Conservation (phyloP, 257 asterid genomes). For the Verbena officinalis region DNA sequence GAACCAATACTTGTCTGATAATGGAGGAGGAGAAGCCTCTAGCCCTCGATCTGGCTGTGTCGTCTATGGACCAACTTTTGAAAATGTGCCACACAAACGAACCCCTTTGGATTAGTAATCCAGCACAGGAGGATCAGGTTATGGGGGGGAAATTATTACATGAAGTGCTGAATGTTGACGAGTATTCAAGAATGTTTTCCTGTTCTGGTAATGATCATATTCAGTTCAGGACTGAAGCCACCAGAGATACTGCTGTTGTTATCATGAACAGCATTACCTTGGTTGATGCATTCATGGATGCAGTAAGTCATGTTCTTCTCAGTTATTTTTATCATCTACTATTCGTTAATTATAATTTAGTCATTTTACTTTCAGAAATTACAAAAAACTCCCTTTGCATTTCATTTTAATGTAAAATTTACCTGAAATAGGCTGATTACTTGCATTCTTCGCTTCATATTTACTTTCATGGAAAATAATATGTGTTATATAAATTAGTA, state of each 20-base stretch:
- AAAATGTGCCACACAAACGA: slow-evolving; percentile 70
- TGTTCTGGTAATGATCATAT: slow-evolving; percentile 51
- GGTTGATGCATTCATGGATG: slow-evolving; percentile 87
- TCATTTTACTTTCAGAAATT: too few relatives aligned
- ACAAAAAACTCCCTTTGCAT: too few relatives aligned
- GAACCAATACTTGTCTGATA: slow-evolving; percentile 39
- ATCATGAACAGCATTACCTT: slow-evolving; percentile 92
- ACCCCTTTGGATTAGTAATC: slow-evolving; percentile 71
- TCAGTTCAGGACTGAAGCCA: slow-evolving; percentile 65
- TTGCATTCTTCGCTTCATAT: too few relatives aligned
- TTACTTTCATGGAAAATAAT: too few relatives aligned
- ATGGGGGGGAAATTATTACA: too few relatives aligned
- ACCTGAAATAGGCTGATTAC: too few relatives aligned
- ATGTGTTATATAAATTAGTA: too few relatives aligned
- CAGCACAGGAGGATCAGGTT: slow-evolving; percentile 29
- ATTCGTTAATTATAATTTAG: background rate
- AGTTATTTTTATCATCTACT: background rate
- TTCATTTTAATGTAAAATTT: too few relatives aligned
- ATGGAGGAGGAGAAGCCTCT: slow-evolving; percentile 74
- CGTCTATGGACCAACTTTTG: slow-evolving; percentile 58
- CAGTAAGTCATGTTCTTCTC: slow-evolving; percentile 45
- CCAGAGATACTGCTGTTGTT: slow-evolving; percentile 70
- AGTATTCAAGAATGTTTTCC: slow-evolving; percentile 62
- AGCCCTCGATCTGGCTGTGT: slow-evolving; percentile 72
- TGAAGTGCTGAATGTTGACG: slow-evolving; percentile 57